Percentiles rank a stretch among this genome's conserved stretches.
phyloP scores from a whole-genome alignment of 352 stramenopile genomes.

The Aphanomyces cochlioides region DNA sequence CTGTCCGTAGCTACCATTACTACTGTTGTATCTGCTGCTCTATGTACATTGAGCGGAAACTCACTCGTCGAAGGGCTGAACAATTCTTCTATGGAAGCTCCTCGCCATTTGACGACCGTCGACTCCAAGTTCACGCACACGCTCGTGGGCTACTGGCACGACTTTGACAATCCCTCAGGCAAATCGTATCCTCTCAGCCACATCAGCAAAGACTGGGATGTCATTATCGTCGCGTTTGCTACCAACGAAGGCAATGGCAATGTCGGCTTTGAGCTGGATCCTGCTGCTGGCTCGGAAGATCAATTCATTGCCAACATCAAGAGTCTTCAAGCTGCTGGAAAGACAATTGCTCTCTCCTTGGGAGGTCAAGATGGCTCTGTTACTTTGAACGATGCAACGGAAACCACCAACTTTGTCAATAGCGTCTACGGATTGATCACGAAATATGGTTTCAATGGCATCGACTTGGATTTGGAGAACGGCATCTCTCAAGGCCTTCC shows the following conservation, averaged over 20 bases:
- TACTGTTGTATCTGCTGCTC: too few species aligned
- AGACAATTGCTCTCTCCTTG: constrained; percentile 23
- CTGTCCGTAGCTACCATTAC: too few species aligned
- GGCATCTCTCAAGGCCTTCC: constrained; percentile 25
- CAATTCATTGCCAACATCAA: constrained; percentile 20
- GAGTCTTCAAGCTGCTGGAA: constrained; percentile 11
- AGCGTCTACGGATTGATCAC: background rate
- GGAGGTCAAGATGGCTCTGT: constrained; percentile 24
- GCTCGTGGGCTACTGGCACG: constrained; percentile 27
- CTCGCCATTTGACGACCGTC: background rate
- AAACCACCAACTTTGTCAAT: constrained; percentile 15
- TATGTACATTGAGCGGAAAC: too few species aligned
- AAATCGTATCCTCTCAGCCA: constrained; percentile 9
- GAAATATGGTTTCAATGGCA: constrained; percentile 26
- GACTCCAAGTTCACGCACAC: background rate
- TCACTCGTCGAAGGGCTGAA: background rate
- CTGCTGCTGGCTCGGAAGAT: constrained; percentile 13
- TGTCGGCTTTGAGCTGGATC: constrained; percentile 15
- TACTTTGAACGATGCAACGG: background rate
- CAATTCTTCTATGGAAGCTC: background rate
- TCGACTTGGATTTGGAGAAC: constrained; percentile 26
- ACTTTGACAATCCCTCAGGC: constrained; percentile 28
- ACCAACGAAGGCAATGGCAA: constrained; percentile 8
- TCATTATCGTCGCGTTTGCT: constrained; percentile 26
- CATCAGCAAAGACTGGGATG: constrained; percentile 25